Base-by-base conservation (phyloP, 306 rosid species). In the Castanea mollissima region DNA sequence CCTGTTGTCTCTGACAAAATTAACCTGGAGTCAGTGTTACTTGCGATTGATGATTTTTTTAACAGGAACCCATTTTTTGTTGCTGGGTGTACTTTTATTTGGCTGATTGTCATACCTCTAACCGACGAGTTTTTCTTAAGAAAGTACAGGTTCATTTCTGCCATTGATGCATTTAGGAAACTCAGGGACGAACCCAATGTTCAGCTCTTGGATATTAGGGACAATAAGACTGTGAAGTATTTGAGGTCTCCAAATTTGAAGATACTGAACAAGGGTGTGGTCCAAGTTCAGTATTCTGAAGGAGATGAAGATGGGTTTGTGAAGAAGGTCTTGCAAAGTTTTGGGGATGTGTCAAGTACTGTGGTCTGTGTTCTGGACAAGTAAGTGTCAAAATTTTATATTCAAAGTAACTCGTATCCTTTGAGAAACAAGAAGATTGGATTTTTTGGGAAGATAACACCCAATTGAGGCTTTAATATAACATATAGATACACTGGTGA, bases 121-220 rank as follows among this genome's bases (percentile, higher is more conserved):
- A 31, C 89, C 2, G 54, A 93, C 10, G 83, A 88, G 77, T 91
- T 84, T 76, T 84, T 84, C 75, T 84, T 91, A 16, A 87, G 85
- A 14, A 91, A 95, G 52, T 95, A 82, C 81, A 95, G 93, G 83
- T 91, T 85, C 74, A 72, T 93, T 4, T 83, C 87, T 5, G 93
- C 97, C 84, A 89, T 95, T 73, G 93, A 91, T 69, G 99, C 94
- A 0, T 95, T 90, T 78, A 80, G 84, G 72, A 93, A 81, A 82
- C 91, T 95, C 46, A 77, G 92, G 49, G 94, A 91, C 69, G 90
- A 93, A 63, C 88, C 94, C 0, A 78, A 69, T 74, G 79, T 85
- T 2, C 94, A 85, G 90, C 86, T 95, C 15, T 73, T 95, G 90
- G 99, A 95, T 80, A 81, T 95, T 51, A 90, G 99, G 77, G 96